Evolutionary conservation across 2,329 filamentous ascomycete genomes (phyloP).

Genomic region (Pseudofabraea citricarpa): DNA sequence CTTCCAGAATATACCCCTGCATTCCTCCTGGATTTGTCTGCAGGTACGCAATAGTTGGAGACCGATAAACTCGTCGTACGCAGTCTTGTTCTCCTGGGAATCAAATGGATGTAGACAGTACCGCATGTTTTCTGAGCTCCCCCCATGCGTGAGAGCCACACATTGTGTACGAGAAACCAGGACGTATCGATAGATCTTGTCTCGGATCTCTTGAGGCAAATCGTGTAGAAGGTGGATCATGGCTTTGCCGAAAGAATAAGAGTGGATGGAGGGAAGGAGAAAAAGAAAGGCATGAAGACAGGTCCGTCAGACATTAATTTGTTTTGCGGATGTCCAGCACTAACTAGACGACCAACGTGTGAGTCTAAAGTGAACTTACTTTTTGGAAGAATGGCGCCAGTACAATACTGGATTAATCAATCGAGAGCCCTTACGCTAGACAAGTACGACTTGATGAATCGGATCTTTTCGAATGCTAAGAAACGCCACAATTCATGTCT

Average conservation of each 20-base stretch:
- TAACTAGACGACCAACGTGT: neutral
- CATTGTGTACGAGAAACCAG: neutral
- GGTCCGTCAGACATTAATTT: too few species aligned
- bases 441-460: too few species aligned
- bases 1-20: neutral
- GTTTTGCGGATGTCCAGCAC: neutral
- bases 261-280: neutral
- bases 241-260: neutral
- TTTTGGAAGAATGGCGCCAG: too few species aligned
- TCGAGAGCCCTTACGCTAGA: too few species aligned
- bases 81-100: neutral
- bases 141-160: neutral
- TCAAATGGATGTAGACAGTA: neutral
- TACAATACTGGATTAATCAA: too few species aligned
- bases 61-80: neutral
- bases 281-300: too few species aligned
- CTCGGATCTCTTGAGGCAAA: neutral
- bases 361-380: too few species aligned
- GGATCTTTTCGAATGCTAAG: too few species aligned
- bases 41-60: neutral
- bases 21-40: constrained; percentile 1
- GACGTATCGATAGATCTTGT: neutral
- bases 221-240: neutral
- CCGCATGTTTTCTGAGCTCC: neutral
- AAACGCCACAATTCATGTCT: too few species aligned